These are phyloP conservation scores for Rhynchospora breviuscula DNA, from an alignment of 176 grass and related monocot genomes.

Conservation along the genomic window DNA sequence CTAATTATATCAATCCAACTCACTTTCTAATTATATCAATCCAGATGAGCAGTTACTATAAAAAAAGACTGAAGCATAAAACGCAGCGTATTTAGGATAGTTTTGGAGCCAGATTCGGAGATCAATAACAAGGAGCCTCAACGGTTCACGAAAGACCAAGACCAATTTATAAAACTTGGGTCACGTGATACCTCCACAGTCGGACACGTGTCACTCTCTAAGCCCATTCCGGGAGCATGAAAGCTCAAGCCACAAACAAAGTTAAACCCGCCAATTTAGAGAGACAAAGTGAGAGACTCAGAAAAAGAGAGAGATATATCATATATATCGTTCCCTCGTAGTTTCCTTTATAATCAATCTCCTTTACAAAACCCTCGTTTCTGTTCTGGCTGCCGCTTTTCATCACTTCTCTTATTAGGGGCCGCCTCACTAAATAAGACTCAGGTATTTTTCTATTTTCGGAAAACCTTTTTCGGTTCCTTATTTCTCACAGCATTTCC, in stretches of 20 bases:
- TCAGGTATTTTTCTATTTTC: slow-evolving; percentile 18
- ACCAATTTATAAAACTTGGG: not conserved
- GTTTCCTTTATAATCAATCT: not conserved
- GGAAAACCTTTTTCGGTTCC: not conserved
- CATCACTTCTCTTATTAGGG: not conserved
- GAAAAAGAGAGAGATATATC: not conserved
- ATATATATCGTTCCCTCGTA: not conserved
- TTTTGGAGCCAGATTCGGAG: not conserved
- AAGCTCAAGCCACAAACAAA: not conserved
- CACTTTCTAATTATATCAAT: not conserved
- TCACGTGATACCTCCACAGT: not conserved
- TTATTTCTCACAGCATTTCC: not conserved
- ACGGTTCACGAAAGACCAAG: not conserved
- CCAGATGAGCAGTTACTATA: not conserved
- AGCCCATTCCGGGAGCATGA: not conserved
- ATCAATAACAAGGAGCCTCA: not conserved
- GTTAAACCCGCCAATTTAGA: not conserved
- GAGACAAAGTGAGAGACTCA: not conserved
- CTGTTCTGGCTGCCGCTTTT: not conserved
- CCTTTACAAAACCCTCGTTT: not conserved
- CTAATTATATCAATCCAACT: not conserved
- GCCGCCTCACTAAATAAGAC: not conserved
- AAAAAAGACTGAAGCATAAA: not conserved
- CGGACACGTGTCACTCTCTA: not conserved
- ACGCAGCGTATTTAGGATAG: not conserved